These are phyloP conservation scores for Diophrys appendiculata DNA, from an alignment of 73 alveolate species.

Conservation along the genomic window DNA sequence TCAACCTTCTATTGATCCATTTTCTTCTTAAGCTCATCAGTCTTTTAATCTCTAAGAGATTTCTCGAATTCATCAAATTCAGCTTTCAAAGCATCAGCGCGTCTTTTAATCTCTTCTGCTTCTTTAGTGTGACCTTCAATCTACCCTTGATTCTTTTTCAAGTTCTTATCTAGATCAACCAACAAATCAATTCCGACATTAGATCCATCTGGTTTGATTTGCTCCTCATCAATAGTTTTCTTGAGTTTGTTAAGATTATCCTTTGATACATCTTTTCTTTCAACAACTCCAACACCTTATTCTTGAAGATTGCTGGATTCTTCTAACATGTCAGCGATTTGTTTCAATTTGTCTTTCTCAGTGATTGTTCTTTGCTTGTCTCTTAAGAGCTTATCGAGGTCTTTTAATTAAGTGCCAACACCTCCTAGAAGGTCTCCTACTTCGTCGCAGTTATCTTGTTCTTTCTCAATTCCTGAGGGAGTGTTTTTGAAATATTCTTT, in stretches of 20 bases:
- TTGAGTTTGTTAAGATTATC: background rate
- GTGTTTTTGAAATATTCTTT: background rate
- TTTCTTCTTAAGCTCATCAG: background rate
- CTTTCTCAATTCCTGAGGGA: background rate
- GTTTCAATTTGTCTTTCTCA: conserved; percentile 2
- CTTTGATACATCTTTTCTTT: background rate
- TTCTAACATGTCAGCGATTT: background rate
- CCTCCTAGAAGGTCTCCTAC: background rate
- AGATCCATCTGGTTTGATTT: background rate
- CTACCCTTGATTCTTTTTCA: background rate
- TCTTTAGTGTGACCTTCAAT: conserved; percentile 6
- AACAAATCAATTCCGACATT: conserved; percentile 4
- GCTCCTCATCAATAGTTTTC: background rate
- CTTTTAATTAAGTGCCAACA: background rate
- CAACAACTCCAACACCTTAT: background rate
- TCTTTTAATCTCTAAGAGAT: background rate
- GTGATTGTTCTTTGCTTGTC: background rate
- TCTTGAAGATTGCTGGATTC: background rate
- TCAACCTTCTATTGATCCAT: background rate
- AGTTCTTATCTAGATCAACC: background rate
- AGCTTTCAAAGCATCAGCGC: background rate
- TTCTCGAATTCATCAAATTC: conserved; percentile 12
- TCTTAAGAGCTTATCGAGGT: conserved; percentile 4
- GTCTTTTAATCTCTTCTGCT: background rate
- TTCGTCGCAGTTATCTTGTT: background rate